phyloP scores from a whole-genome alignment of 345 rosid genomes.

The Noccaea caerulescens region DNA sequence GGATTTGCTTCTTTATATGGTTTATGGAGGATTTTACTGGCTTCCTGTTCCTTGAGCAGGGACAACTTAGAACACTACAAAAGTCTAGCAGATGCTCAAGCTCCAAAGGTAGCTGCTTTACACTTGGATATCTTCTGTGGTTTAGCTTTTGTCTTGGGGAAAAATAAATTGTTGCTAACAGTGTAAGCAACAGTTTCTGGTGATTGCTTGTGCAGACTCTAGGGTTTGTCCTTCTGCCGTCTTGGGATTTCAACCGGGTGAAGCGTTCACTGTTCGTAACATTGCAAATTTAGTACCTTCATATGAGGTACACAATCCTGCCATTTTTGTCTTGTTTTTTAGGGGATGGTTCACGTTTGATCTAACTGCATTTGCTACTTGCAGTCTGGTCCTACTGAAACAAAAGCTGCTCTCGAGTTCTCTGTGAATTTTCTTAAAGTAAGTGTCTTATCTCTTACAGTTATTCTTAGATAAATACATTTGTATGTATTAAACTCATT shows the following conservation, averaged over 20 bases:
- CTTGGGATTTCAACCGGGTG: conserved; percentile 96
- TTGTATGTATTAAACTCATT: conserved; percentile 61
- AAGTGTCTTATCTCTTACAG: conserved; percentile 42
- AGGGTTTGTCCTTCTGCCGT: conserved; percentile 92
- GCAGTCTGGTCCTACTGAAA: conserved; percentile 91
- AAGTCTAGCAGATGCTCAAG: conserved; percentile 71
- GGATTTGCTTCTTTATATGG: conserved; percentile 45
- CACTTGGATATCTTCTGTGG: conserved; percentile 1
- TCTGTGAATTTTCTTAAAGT: conserved; percentile 81
- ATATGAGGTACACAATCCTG: conserved; percentile 58
- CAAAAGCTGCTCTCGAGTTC: conserved; percentile 95
- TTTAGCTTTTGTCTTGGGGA: conserved; percentile 16
- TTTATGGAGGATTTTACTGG: conserved; percentile 9
- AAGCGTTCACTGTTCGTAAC: conserved; percentile 89
- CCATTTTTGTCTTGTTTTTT: not conserved
- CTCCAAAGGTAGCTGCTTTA: conserved; percentile 68
- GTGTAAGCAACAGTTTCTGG: conserved; percentile 77
- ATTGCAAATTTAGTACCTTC: conserved; percentile 90
- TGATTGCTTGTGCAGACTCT: conserved; percentile 97
- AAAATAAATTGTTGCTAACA: conserved; percentile 36
- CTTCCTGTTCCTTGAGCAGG: conserved; percentile 47
- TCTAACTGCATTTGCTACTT: conserved; percentile 29
- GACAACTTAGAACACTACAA: conserved; percentile 67
- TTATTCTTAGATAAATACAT: not conserved
- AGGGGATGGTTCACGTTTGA: conserved; percentile 22